Evolutionary conservation across 2,329 filamentous ascomycete genomes (phyloP).

Genomic region (Botrytis porri): DNA sequence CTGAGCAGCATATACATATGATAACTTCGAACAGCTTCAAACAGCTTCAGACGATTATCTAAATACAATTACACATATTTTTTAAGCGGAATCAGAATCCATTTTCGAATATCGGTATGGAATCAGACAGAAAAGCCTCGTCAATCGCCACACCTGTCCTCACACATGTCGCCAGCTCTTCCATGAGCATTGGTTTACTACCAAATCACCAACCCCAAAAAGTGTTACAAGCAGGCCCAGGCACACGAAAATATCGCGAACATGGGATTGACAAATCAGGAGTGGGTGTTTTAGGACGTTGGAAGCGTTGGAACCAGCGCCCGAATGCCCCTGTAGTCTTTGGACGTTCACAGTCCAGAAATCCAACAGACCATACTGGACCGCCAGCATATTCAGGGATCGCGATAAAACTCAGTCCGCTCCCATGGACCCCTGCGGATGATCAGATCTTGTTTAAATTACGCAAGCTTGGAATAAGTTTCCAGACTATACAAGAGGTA

Average conservation of each 20-base stretch:
- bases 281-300: not conserved
- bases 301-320: not conserved
- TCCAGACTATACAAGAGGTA: not conserved
- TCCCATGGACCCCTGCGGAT: not conserved
- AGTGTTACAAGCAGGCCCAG: not conserved
- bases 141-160: not conserved
- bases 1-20: not conserved
- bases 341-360: not conserved
- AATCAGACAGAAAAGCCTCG: not conserved
- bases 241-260: not conserved
- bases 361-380: not conserved
- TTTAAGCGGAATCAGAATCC: not conserved
- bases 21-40: not conserved
- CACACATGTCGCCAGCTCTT: not conserved
- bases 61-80: not conserved
- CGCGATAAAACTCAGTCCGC: not conserved
- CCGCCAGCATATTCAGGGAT: not conserved
- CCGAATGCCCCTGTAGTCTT: not conserved
- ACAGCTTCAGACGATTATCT: not conserved
- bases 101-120: not conserved
- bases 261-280: not conserved
- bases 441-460: not conserved
- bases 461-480: not conserved
- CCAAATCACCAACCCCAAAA: not conserved
- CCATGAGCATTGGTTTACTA: not conserved